Conservation (phyloP, 2,329 filamentous ascomycete species). For the Monosporascus cannonballus region DNA sequence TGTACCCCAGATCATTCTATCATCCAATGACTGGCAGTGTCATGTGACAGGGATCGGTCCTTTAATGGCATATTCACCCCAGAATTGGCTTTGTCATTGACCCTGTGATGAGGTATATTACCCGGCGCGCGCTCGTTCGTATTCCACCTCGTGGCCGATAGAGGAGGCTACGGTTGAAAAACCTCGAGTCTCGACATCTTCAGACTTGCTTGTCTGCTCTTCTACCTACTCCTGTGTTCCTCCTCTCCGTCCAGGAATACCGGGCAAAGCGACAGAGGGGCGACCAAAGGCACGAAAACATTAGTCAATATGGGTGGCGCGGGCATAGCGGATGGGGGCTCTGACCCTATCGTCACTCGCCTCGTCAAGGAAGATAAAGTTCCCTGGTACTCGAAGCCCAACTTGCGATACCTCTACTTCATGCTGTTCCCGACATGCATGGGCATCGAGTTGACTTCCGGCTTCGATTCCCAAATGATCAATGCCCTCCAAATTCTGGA, state of each 20-base stretch:
- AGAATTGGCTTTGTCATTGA: background rate
- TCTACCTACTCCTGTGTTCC: too few species aligned
- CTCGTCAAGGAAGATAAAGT: slow-evolving; percentile 33
- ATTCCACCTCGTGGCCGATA: background rate
- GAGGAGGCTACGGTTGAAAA: background rate
- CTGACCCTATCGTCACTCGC: slow-evolving; percentile 32
- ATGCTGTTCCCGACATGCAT: slow-evolving; percentile 54
- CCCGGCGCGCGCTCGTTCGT: background rate
- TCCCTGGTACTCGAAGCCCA: slow-evolving; percentile 53
- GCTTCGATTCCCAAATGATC: slow-evolving; percentile 41
- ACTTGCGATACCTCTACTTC: slow-evolving; percentile 50
- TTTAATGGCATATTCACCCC: background rate
- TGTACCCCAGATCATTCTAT: background rate
- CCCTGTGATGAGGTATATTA: slow-evolving; percentile 6
- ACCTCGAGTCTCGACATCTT: background rate
- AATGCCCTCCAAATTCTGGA: slow-evolving; percentile 36
- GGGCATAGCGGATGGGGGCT: slow-evolving; percentile 12
- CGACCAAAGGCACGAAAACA: background rate
- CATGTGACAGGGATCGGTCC: background rate
- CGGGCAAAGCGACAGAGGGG: too few species aligned
- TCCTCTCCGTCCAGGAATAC: background rate
- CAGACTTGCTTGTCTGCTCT: too few species aligned
- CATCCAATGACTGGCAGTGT: slow-evolving; percentile 1
- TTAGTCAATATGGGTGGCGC: slow-evolving; percentile 12
- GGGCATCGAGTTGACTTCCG: slow-evolving; percentile 50